Evolutionary conservation across 495 filamentous ascomycete genomes (phyloP), one percentile per base, ranked within the genome.

Genomic region (Hypomontagnella submonticulosa): DNA sequence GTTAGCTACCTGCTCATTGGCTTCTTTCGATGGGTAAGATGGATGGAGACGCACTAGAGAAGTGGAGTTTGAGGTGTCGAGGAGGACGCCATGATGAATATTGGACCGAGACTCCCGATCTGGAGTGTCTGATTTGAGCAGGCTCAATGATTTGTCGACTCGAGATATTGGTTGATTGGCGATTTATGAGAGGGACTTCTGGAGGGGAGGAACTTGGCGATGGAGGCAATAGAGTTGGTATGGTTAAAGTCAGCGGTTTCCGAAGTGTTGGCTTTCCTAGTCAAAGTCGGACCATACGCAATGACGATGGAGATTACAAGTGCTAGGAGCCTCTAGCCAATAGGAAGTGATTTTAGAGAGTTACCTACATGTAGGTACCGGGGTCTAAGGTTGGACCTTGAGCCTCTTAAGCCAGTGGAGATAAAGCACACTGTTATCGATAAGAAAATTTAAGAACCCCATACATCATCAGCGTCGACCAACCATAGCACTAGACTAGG

Each of bases 1-100:
- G 43, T 69, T 55, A 69, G 66, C 37, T 37, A 27, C 13, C 38
- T 27, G 16, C 36, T 18, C 38, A 48, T 49, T 50, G 65, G 70
- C 19, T 16, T 18, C 16, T 27, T 44, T 38, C 27, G 44, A 56
- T 16, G 30, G 41, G 47, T 53, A 50, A 33, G 44, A 54, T 62
- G 60, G 53, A 63, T 43, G 36, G 15, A 37, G 55, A 78, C 88
- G 64, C 81, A 92, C 90, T 94, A 94, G 77, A 94, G 89, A 62
- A 94, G 83, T 63, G 87, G 90, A 58, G 88, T 91, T 66, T 87
- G 79, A 42, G 86, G 82, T 59, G 85, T 86, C 20, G 91, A 93
- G n/a, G 90, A 92, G 49, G 90, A 93, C 46, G 90, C 90, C 90
- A 92, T 92, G 43, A 47, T 73, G 65, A 55, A 63, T 71, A 48